Percentiles rank a stretch among this genome's conserved stretches.
These are phyloP conservation scores for Pythium guiyangense DNA, from an alignment of 352 stramenopile species.

Conservation along the genomic window DNA sequence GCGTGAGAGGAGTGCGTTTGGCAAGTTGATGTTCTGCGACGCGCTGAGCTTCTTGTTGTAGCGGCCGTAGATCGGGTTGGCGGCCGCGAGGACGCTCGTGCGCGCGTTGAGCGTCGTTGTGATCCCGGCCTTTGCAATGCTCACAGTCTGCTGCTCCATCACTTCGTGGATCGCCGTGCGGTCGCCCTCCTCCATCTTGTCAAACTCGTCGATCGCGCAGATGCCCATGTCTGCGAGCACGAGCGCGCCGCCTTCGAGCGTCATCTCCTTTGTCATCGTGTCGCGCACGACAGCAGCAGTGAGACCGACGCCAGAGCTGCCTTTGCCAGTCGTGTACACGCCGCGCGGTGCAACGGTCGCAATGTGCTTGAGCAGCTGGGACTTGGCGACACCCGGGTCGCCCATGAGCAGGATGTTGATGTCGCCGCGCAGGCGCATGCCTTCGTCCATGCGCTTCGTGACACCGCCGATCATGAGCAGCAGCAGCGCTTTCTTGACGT, in stretches of 20 bases:
- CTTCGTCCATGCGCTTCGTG: slow-evolving; percentile 86
- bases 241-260: slow-evolving; percentile 92
- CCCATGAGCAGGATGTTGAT: slow-evolving; percentile 99
- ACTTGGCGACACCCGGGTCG: slow-evolving; percentile 98
- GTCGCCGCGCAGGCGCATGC: slow-evolving; percentile 97
- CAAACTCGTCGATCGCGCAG: slow-evolving; percentile 98
- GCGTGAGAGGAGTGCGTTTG: slow-evolving; percentile 98
- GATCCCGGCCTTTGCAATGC: slow-evolving; percentile 99
- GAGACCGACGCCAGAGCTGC: slow-evolving; percentile 96
- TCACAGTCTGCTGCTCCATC: slow-evolving; percentile 99
- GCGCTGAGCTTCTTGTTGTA: slow-evolving; percentile 85
- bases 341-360: slow-evolving; percentile 93
- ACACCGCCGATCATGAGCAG: slow-evolving; percentile 96
- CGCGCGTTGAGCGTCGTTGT: slow-evolving; percentile 96
- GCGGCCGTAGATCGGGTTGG: slow-evolving; percentile 97
- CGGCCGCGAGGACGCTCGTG: slow-evolving; percentile 97
- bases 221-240: slow-evolving; percentile 98
- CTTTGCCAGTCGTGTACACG: slow-evolving; percentile 99
- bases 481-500: slow-evolving; percentile 99
- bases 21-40: slow-evolving; percentile 99
- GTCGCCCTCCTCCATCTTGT: slow-evolving; percentile 98
- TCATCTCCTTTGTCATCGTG: slow-evolving; percentile 92
- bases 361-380: slow-evolving; percentile 99
- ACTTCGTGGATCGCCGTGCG: slow-evolving; percentile 99
- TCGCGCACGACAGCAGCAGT: slow-evolving; percentile 98